Conservation (phyloP, 257 asterid genomes). For the Petunia axillaris region DNA sequence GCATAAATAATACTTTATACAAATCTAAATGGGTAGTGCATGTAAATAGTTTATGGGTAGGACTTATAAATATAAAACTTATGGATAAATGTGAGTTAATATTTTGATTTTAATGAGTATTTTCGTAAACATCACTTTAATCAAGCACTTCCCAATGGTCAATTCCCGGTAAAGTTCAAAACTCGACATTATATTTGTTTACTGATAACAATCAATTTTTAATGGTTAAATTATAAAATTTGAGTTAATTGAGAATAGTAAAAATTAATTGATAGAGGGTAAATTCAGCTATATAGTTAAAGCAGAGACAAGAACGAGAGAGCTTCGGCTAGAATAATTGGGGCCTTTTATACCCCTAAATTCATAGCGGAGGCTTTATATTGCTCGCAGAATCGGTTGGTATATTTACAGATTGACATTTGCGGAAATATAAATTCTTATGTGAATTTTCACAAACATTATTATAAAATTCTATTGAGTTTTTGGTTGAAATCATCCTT, state of each 20-base stretch:
- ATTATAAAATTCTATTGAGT: too few species aligned
- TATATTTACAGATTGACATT: too few species aligned
- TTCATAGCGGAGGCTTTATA: constrained; percentile 60
- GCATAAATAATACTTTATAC: too few species aligned
- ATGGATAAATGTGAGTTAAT: too few species aligned
- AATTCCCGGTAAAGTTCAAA: constrained; percentile 85
- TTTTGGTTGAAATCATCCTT: too few species aligned
- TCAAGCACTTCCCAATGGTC: constrained; percentile 84
- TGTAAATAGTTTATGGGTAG: too few species aligned
- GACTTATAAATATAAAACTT: too few species aligned
- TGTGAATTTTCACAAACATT: too few species aligned
- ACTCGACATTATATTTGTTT: constrained; percentile 60
- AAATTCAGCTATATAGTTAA: background rate
- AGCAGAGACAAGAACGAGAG: constrained; percentile 29
- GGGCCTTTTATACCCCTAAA: constrained; percentile 75
- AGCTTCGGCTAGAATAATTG: constrained; percentile 42
- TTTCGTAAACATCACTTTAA: constrained; percentile 41
- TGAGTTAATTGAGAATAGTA: background rate
- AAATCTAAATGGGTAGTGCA: too few species aligned
- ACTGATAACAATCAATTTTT: background rate
- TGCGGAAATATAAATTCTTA: too few species aligned
- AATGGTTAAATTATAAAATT: background rate
- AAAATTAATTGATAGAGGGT: background rate
- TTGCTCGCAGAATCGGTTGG: constrained; percentile 20
- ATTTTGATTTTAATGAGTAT: too few species aligned